Evolutionary conservation across 1,284 basidiomycete species (phyloP).

Genomic region (Neolentinus lepideus): DNA sequence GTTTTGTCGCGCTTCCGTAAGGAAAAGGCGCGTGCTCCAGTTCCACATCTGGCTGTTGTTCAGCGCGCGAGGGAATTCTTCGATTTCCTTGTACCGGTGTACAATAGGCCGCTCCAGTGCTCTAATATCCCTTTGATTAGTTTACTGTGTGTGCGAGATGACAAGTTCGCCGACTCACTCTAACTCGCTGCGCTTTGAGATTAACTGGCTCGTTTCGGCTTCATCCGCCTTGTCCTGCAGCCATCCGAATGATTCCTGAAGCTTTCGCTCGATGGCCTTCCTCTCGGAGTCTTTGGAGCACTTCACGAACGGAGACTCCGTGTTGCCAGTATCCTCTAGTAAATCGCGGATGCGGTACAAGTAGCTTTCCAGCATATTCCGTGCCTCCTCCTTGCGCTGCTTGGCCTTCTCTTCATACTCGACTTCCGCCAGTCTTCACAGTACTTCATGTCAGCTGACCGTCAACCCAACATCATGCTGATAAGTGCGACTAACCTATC

Average conservation of each 20-base stretch:
- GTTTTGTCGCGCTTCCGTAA: constrained; percentile 71
- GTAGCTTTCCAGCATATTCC: constrained; percentile 89
- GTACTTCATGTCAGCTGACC: constrained; percentile 1
- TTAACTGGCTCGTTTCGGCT: constrained; percentile 70
- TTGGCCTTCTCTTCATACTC: constrained; percentile 76
- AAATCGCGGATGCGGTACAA: constrained; percentile 87
- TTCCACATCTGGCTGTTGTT: constrained; percentile 80
- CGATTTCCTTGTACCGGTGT: constrained; percentile 81
- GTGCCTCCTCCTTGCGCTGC: constrained; percentile 79
- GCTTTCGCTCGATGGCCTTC: constrained; percentile 50
- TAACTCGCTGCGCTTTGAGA: constrained; percentile 67
- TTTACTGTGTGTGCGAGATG: neutral
- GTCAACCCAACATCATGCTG: neutral
- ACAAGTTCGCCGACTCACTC: constrained; percentile 52
- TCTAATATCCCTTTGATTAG: constrained; percentile 30
- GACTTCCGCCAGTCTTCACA: constrained; percentile 66
- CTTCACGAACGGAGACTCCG: constrained; percentile 68
- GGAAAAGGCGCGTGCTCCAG: constrained; percentile 74
- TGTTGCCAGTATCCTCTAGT: constrained; percentile 45
- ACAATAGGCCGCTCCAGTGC: constrained; percentile 77
- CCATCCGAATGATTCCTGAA: constrained; percentile 77
- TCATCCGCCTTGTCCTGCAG: constrained; percentile 81
- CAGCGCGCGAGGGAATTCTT: constrained; percentile 65
- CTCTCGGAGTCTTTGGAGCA: constrained; percentile 75
- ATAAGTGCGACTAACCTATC: constrained; percentile 45